Base-by-base conservation (phyloP, 208 protist genomes). In the Blechomonas ayalai region DNA sequence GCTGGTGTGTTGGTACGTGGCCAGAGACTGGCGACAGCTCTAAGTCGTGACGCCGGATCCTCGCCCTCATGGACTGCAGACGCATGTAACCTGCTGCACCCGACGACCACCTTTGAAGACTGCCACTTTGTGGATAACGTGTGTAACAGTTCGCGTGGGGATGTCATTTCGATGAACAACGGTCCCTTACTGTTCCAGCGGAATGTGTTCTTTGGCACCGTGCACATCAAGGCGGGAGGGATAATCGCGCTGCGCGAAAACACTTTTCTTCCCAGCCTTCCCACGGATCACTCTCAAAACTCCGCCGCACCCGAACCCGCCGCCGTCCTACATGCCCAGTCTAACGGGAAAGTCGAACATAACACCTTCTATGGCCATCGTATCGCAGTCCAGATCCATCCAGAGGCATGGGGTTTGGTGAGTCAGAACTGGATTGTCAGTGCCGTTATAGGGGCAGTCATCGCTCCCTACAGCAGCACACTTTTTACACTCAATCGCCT, bases 61-160 rank as follows among this genome's bases (percentile, higher is more conserved):
- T 38, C 33, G 31, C 2, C 37, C 2, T 4, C 28, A 38, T 25
- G 29, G 35, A 12, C 5, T 43, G 27, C 5, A 48, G 19, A 23
- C 18, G 16, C 4, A 24, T 7, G 12, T 12, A 26, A 2, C 24
- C 8, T 18, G 2, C 38, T 20, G 18, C n/a, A 34, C 3, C 28
- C 23, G 59, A 63, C 3, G 18, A 78, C 65, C 1, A 24, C 64
- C 0, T 63, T 90, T 38, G 60, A 77, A 22, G 34, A 61, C 25
- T 87, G 77, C 54, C 80, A 73, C 32, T 92, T 92, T 39, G 15
- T 28, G 0, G 38, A 67, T 27, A 93, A 90, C 41, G 7, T n/a
- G 29, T 27, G 23, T 18, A 64, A 56, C 32, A 9, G 13, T 28
- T 45, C 66, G 3, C 45, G 51, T 4, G 81, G 85, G 13, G 85